Evolutionary conservation across 2,329 filamentous ascomycete genomes (phyloP), one percentile per base, ranked within the genome.

Genomic region (Pestalotiopsis sp.): DNA sequence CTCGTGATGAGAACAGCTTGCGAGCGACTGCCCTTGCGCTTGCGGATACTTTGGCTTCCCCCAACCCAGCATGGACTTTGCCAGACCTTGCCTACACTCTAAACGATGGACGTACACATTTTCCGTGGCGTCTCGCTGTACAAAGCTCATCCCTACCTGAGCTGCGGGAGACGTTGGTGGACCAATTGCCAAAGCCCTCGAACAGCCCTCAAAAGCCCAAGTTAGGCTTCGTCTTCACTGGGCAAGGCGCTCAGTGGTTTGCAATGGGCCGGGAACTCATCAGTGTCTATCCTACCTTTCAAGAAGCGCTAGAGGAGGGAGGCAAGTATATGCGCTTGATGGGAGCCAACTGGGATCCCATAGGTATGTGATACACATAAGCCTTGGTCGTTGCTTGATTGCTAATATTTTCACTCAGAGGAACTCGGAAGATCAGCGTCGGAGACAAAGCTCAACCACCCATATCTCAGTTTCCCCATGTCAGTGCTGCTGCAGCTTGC

Each of bases 171-270:
- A 66, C 49, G 4, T 14, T 66, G 7, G 31, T 25, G 13, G 25
- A 36, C n/a, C 45, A n/a, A 20, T 27, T 45, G 11, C 63, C 36
- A 17, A 66, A 57, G 41, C 45, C 49, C 20, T 14, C 38, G 5
- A 56, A 57, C 39, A 31, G 41, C 13, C 25, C 63, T 9, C 63
- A 67, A 20, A 20, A 20, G 14, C 65, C 65, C 4, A 27, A 38
- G 23, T 14, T 77, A 1, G 75, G 70, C 31, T 72, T n/a, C 67
- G 71, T 76, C 7, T 76, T 76, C 61, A 76, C 73, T 2, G 74
- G 74, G 5, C 74, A 76, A 68, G 77, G 77, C 49, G 74, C 77
- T 9, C 76, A 78, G 69, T 78, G 76, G 76, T 25, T 66, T 59
- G 70, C 69, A 2, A 75, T 75, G 73, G 73, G 71, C 4, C 58